Base-by-base conservation (phyloP, 2,329 filamentous ascomycete genomes). In the Cercospora berteroae region DNA sequence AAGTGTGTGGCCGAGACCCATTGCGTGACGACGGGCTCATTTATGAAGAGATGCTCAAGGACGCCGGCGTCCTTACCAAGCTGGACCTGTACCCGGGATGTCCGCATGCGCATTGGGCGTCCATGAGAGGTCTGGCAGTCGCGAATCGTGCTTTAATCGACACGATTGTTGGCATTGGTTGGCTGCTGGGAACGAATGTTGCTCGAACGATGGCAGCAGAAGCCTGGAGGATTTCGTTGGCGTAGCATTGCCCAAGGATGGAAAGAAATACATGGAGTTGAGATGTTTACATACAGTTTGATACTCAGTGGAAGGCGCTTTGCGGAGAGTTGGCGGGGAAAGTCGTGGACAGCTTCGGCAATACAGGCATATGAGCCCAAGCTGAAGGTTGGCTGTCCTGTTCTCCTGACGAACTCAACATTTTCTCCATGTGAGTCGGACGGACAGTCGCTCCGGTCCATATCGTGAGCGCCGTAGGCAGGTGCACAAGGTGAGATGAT, bases 21-120 rank as follows among this genome's bases (percentile, higher is more conserved):
- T 69, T 84, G 2, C 75, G 85, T 4, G 86, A 88, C 66, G 85
- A 87, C 63, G 83, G 77, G 0, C 68, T 87, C 56, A 81, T 87
- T 0, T 87, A 86, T 69, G 84, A 85, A 69, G 74, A 79, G 44
- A 72, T 83, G 2, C 71, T 87, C 65, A 76, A 79, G 33, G 81
- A 83, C 63, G 79, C 82, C 1, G 80, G 76, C 5, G 77, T 85
- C 7, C 72, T 77, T 70, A 85, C 83, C 1, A 79, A 77, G 59
- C 44, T 85, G 12, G 80, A 84, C 68, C 72, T 82, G 5, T 83
- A 81, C 71, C 69, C 76, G 0, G 82, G 81, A 0, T 74, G 81
- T 63, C 80, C 80, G 7, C 82, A 83, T 74, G 79, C 78, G 73
- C 71, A 85, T 60, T 75, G 73, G 57, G 68, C 70, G 33, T 76